Evolutionary conservation across 768 basidiomycete genomes (phyloP).

Genomic region (Russula virescens): DNA sequence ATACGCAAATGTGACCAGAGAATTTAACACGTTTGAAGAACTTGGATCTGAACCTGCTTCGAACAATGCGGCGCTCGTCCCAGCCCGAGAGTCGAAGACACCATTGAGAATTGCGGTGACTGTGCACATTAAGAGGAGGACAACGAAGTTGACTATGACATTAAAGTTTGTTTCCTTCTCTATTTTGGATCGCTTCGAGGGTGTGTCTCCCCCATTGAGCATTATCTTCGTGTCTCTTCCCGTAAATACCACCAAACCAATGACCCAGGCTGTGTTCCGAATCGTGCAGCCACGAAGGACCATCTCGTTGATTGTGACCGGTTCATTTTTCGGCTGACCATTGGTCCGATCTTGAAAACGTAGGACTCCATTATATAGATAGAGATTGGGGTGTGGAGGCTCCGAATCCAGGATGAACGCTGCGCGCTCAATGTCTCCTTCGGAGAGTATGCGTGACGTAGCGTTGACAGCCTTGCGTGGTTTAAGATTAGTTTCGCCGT

Average conservation of each 20-base stretch:
- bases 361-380: slow-evolving; percentile 82
- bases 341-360: slow-evolving; percentile 55
- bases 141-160: slow-evolving; percentile 85
- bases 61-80: slow-evolving; percentile 67
- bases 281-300: slow-evolving; percentile 87
- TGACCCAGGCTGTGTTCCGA: slow-evolving; percentile 87
- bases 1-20: slow-evolving; percentile 86
- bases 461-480: slow-evolving; percentile 70
- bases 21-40: slow-evolving; percentile 56
- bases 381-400: slow-evolving; percentile 89
- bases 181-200: slow-evolving; percentile 96
- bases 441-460: slow-evolving; percentile 67
- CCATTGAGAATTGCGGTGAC: slow-evolving; percentile 74
- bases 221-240: slow-evolving; percentile 91
- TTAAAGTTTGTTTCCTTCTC: slow-evolving; percentile 99
- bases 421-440: slow-evolving; percentile 87
- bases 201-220: slow-evolving; percentile 87
- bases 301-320: slow-evolving; percentile 86
- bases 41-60: slow-evolving; percentile 64
- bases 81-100: slow-evolving; percentile 49
- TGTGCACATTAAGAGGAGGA: slow-evolving; percentile 73
- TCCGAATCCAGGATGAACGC: slow-evolving; percentile 90
- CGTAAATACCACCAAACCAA: slow-evolving; percentile 91
- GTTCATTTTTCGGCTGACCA: slow-evolving; percentile 54
- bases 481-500: slow-evolving; percentile 97